These are phyloP conservation scores for Stephanodiscus minutulus DNA, from an alignment of 108 stramenopile genomes.

Conservation along the genomic window DNA sequence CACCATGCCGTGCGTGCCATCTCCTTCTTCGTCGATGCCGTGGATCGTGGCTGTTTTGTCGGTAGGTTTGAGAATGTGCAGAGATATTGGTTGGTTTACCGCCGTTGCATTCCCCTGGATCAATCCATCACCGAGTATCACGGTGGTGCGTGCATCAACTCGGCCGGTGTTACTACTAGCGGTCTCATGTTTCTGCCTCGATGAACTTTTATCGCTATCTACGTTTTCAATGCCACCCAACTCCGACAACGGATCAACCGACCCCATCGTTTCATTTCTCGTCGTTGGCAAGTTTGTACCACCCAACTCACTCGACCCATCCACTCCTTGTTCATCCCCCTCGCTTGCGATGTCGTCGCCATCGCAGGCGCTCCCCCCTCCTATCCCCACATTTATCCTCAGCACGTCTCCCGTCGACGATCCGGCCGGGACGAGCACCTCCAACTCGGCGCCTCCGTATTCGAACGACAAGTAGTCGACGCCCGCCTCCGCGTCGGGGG, in stretches of 20 bases:
- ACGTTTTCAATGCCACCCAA: not conserved
- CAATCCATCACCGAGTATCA: slow-evolving; percentile 41
- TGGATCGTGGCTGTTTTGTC: not conserved
- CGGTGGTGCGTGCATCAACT: slow-evolving; percentile 4
- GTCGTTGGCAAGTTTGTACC: slow-evolving; percentile 9
- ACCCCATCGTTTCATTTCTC: not conserved
- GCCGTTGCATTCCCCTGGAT: slow-evolving; percentile 6
- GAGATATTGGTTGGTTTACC: not conserved
- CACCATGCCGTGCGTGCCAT: slow-evolving; percentile 51
- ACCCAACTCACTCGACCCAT: slow-evolving; percentile 8
- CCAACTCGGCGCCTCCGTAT: slow-evolving; percentile 54
- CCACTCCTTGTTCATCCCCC: not conserved
- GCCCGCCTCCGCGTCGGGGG: slow-evolving; percentile 60
- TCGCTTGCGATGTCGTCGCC: not conserved
- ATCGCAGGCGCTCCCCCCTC: not conserved
- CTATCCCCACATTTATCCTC: slow-evolving; percentile 55
- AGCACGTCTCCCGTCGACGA: slow-evolving; percentile 65
- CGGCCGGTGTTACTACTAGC: not conserved
- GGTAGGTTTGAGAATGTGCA: slow-evolving; percentile 28
- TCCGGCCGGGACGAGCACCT: slow-evolving; percentile 57
- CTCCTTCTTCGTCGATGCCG: slow-evolving; percentile 15
- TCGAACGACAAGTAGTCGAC: slow-evolving; percentile 64
- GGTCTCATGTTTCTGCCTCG: not conserved
- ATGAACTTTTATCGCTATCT: not conserved
- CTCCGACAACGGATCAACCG: not conserved